phyloP scores from a whole-genome alignment of 163 green algal species.

The Scenedesmus sp. region DNA sequence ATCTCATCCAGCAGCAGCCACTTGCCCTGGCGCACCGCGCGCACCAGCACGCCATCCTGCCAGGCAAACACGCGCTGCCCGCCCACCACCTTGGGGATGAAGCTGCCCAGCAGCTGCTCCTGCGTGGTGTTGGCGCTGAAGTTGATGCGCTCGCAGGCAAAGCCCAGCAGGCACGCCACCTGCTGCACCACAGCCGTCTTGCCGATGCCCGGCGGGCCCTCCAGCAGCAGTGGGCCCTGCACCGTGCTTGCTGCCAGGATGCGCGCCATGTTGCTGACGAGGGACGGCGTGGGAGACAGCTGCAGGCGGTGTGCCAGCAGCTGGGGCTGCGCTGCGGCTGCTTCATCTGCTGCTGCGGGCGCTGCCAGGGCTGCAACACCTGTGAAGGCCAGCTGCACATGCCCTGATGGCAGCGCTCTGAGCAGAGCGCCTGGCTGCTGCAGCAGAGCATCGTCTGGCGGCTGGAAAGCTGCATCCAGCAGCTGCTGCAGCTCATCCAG shows the following conservation, averaged over 20 bases:
- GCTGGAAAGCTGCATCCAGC: constrained; percentile 10
- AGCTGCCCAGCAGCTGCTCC: constrained; percentile 52
- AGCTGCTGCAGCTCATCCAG: constrained; percentile 9
- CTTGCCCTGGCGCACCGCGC: constrained; percentile 78
- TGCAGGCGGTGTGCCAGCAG: constrained; percentile 1
- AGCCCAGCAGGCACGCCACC: constrained; percentile 47
- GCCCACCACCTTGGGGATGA: constrained; percentile 17
- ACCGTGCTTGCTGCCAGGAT: constrained; percentile 45
- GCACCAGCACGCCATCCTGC: constrained; percentile 88
- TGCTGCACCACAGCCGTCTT: constrained; percentile 60
- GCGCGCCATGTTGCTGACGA: constrained; percentile 48
- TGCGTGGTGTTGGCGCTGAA: constrained; percentile 49
- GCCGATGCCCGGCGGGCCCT: constrained; percentile 54
- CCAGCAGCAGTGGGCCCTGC: constrained; percentile 46
- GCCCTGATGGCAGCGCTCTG: not conserved
- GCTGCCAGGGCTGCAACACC: constrained; percentile 2
- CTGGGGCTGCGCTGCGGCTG: not conserved
- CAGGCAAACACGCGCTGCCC: constrained; percentile 83
- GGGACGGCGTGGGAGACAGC: constrained; percentile 37
- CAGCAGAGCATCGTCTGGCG: not conserved
- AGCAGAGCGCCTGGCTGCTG: constrained; percentile 2
- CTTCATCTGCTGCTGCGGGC: not conserved
- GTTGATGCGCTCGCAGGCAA: constrained; percentile 55
- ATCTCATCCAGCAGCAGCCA: constrained; percentile 97
- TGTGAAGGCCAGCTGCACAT: constrained; percentile 39